phyloP scores from a whole-genome alignment of 2,329 filamentous ascomycete species.

The Neonectria punicea region DNA sequence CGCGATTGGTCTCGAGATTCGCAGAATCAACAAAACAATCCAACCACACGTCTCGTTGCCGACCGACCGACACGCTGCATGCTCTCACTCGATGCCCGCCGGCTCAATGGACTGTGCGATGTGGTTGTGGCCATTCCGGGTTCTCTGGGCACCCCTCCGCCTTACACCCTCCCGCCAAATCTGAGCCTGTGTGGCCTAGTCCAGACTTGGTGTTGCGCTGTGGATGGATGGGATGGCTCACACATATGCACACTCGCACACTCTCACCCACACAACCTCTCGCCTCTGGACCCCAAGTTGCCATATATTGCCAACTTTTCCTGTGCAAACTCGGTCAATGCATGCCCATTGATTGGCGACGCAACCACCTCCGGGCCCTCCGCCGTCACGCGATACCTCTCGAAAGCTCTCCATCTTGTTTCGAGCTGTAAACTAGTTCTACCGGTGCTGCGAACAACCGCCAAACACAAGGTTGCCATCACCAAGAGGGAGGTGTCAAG shows the following conservation, averaged over 20 bases:
- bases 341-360: conserved; percentile 40
- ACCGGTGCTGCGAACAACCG: background rate
- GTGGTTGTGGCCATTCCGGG: conserved; percentile 8
- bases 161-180: conserved; percentile 31
- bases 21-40: conserved; percentile 22
- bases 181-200: conserved; percentile 11
- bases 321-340: conserved; percentile 40
- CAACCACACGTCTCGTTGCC: conserved; percentile 26
- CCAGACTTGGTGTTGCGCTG: conserved; percentile 7
- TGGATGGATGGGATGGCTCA: conserved; percentile 9
- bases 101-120: conserved; percentile 28
- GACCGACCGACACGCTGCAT: conserved; percentile 33
- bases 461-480: conserved; percentile 13
- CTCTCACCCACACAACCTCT: conserved; percentile 22
- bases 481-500: conserved; percentile 18
- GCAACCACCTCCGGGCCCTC: conserved; percentile 10
- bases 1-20: conserved; percentile 10
- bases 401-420: conserved; percentile 17
- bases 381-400: conserved; percentile 28
- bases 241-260: conserved; percentile 20
- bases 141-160: conserved; percentile 30
- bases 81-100: conserved; percentile 29
- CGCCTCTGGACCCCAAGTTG: conserved; percentile 11
- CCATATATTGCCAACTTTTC: background rate
- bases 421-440: conserved; percentile 1